These are phyloP conservation scores for Phlyctochytrium bullatum DNA, from an alignment of 192 early-diverging fungal species.

Conservation along the genomic window DNA sequence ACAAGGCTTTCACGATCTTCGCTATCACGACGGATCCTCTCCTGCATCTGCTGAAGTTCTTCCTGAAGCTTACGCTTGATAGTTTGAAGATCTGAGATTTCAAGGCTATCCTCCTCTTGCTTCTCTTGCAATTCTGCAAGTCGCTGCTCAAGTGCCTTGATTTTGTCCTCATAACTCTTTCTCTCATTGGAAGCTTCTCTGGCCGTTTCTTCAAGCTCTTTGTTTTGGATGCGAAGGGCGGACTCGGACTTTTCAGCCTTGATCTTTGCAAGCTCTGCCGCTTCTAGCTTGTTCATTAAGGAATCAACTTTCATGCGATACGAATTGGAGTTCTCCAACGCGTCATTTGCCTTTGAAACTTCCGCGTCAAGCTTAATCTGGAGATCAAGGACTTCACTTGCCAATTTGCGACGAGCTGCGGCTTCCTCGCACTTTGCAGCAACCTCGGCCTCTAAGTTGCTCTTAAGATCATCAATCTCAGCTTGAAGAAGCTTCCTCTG, in stretches of 20 bases:
- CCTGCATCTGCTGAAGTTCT: slow-evolving; percentile 66
- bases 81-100: slow-evolving; percentile 66
- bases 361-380: slow-evolving; percentile 63
- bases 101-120: slow-evolving; percentile 71
- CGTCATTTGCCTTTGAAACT: slow-evolving; percentile 54
- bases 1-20: slow-evolving; percentile 72
- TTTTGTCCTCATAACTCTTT: slow-evolving; percentile 61
- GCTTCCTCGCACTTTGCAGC: slow-evolving; percentile 62
- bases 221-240: slow-evolving; percentile 58
- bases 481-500: slow-evolving; percentile 56
- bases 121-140: slow-evolving; percentile 70
- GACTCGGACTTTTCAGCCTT: slow-evolving; percentile 77
- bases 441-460: slow-evolving; percentile 62
- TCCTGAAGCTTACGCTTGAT: slow-evolving; percentile 74
- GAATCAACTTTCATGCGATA: slow-evolving; percentile 59
- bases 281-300: slow-evolving; percentile 55
- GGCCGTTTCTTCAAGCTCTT: slow-evolving; percentile 67
- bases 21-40: slow-evolving; percentile 70
- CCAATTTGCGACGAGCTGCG: slow-evolving; percentile 51
- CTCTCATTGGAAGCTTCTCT: slow-evolving; percentile 63
- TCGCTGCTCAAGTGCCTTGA: slow-evolving; percentile 64
- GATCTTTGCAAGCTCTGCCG: slow-evolving; percentile 63
- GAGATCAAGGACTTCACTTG: slow-evolving; percentile 60
- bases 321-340: slow-evolving; percentile 49
- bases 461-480: slow-evolving; percentile 63